A percentile compares a stretch with the other conserved stretches of the same genome.
phyloP scores from a whole-genome alignment of 768 basidiomycete genomes.

The Mycena polygramma region DNA sequence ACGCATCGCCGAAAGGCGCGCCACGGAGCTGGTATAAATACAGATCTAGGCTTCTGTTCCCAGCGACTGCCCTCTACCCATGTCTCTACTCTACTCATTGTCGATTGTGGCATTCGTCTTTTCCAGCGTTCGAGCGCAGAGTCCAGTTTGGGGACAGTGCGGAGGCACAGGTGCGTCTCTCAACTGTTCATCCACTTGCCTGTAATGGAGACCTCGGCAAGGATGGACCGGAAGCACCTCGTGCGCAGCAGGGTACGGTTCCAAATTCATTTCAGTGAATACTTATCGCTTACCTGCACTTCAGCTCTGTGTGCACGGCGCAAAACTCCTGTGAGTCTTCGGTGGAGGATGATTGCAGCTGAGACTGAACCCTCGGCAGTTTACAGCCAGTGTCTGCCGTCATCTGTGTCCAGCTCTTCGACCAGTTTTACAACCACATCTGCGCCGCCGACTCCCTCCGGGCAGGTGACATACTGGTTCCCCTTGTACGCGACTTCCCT shows the following conservation, averaged over 20 bases:
- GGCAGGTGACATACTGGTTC: conserved; percentile 30
- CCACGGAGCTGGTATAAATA: not conserved
- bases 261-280: not conserved
- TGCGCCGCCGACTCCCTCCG: conserved; percentile 50
- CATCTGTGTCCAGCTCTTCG: not conserved
- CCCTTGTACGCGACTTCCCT: conserved; percentile 24
- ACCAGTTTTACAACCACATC: conserved; percentile 29
- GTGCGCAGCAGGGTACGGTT: conserved; percentile 54
- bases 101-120: conserved; percentile 6
- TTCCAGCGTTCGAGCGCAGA: not conserved
- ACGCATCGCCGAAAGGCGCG: not conserved
- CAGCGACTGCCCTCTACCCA: not conserved
- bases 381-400: conserved; percentile 55
- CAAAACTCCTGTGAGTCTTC: conserved; percentile 3
- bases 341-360: not conserved
- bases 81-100: conserved; percentile 2
- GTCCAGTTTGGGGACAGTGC: conserved; percentile 21
- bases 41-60: not conserved
- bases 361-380: conserved; percentile 38
- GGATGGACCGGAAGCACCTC: conserved; percentile 50
- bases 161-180: conserved; percentile 9
- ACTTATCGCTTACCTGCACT: not conserved
- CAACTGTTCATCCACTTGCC: no score
- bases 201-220: not conserved
- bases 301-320: conserved; percentile 6